A percentile compares a stretch with the other conserved stretches of the same genome.
Conservation (phyloP, 2,329 filamentous ascomycete genomes). For the Scedosporium minutisporum region DNA sequence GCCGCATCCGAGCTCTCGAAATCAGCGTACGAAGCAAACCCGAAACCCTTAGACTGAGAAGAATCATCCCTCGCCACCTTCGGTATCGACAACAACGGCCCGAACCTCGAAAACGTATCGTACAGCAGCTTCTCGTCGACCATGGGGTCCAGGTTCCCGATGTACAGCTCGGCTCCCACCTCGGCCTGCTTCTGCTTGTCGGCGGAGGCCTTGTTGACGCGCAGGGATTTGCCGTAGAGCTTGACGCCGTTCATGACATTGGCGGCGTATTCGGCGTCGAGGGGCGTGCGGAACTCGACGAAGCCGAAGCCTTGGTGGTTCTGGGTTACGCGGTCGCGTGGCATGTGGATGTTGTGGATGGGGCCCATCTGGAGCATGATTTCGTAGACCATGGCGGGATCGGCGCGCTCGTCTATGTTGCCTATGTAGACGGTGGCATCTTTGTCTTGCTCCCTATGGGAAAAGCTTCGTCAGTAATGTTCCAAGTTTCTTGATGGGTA, state of each 20-base stretch:
- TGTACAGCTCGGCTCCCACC: slow-evolving; percentile 92
- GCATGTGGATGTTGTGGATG: slow-evolving; percentile 95
- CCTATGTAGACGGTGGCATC: slow-evolving; percentile 97
- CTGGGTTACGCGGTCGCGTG: slow-evolving; percentile 95
- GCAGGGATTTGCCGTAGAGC: slow-evolving; percentile 85
- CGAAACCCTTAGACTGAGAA: slow-evolving; percentile 87
- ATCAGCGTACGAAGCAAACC: slow-evolving; percentile 84
- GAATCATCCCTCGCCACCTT: slow-evolving; percentile 89
- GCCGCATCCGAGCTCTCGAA: slow-evolving; percentile 93
- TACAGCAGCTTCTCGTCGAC: slow-evolving; percentile 94
- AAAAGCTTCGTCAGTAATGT: slow-evolving; percentile 11
- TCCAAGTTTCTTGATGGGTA: slow-evolving; percentile 6
- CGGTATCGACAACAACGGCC: slow-evolving; percentile 70
- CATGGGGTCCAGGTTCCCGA: slow-evolving; percentile 90
- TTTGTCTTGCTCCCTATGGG: slow-evolving; percentile 86
- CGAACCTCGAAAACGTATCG: slow-evolving; percentile 89
- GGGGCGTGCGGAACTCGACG: slow-evolving; percentile 92
- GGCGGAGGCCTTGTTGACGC: slow-evolving; percentile 86
- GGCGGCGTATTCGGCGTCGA: slow-evolving; percentile 93
- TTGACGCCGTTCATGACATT: slow-evolving; percentile 95
- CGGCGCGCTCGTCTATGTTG: slow-evolving; percentile 94
- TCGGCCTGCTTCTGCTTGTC: slow-evolving; percentile 92
- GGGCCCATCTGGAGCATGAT: slow-evolving; percentile 96
- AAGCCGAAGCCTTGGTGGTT: slow-evolving; percentile 97
- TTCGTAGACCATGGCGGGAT: slow-evolving; percentile 87